Base-by-base conservation (phyloP, 148 eudicot genomes). In the Vaccinium corymbosum region DNA sequence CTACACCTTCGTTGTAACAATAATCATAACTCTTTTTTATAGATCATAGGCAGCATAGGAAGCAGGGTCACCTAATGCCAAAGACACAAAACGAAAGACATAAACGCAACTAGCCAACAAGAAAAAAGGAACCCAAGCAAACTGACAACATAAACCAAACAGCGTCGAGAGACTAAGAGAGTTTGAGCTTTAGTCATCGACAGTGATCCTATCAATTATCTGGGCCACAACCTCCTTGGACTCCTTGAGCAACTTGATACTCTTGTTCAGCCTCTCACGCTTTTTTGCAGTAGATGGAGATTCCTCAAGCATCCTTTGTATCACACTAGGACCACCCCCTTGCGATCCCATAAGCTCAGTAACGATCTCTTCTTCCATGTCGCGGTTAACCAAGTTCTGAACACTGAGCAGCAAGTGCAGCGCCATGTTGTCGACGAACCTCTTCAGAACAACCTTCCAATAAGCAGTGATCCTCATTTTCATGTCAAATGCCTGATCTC, bases 231-330 rank as follows among this genome's bases (percentile, higher is more conserved):
- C 91, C 52, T 85, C 91, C 82, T 88, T 94, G 0, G 95, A 93
- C 29, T 94, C 92, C 73, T 86, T 89, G 0, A 94, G 94, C 84
- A 94, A 20, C 73, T 80, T 82, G 22, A 92, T 85, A 66, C 98
- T 93, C 15, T 66, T 89, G 17, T 77, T 87, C 27, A 94, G 87
- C 86, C 84, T 89, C 42, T 83, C 89, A 2, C 95, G 68, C 76
- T 94, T 93, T 2, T 59, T 83, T 0, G 91, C 91, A 61, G 91
- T 80, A 2, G 87, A 59, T 0, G 92, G 92, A 0, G 90, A 49
- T 56, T 94, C 98, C 27, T 91, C 92, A 16, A 94, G 85, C 93
- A 91, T 84, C 81, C 91, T 84, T 80, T 91, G 90, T 1, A 90
- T 70, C 0, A 90, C 93, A 17, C 90, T 90, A n/a, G 91, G 92